A percentile compares a stretch with the other conserved stretches of the same genome.
phyloP scores from a whole-genome alignment of 1,139 yeast genomes.

The Taiozyma sp. region DNA sequence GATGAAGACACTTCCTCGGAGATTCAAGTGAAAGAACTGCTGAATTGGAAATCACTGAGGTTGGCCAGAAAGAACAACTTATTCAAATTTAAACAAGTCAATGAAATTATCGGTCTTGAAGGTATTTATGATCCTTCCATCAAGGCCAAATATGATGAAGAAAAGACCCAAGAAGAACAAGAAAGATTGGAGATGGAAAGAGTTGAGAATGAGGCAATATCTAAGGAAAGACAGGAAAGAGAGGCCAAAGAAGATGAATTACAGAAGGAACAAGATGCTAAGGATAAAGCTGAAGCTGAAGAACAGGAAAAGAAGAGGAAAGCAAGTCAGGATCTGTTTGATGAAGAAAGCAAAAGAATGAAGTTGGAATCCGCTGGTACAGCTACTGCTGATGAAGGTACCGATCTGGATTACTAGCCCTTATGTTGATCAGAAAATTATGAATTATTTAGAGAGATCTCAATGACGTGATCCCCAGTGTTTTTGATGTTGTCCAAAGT shows the following conservation, averaged over 20 bases:
- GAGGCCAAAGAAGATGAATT: not conserved
- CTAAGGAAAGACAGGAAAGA: conserved; percentile 6
- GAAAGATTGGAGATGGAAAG: conserved; percentile 1
- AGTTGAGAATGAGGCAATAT: conserved; percentile 1
- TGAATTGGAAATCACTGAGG: conserved; percentile 22
- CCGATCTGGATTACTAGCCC: conserved; percentile 12
- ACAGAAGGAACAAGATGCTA: conserved; percentile 3
- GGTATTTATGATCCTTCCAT: conserved; percentile 17
- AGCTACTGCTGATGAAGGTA: conserved; percentile 2
- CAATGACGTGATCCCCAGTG: no score
- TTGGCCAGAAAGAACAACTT: conserved; percentile 11
- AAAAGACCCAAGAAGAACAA: conserved; percentile 1
- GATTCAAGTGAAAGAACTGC: conserved; percentile 7
- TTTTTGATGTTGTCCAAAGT: no score
- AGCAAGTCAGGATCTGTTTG: conserved; percentile 13
- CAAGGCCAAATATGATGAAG: conserved; percentile 11
- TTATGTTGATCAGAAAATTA: no score
- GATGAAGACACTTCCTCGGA: not conserved
- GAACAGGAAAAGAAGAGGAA: conserved; percentile 16
- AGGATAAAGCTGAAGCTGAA: conserved; percentile 3
- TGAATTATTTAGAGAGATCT: no score
- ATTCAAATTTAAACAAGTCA: conserved; percentile 18
- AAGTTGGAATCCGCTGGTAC: conserved; percentile 8
- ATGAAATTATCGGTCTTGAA: conserved; percentile 17
- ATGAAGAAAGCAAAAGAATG: conserved; percentile 14